Conservation (phyloP, 768 basidiomycete genomes). For the Auriscalpium orientale region DNA sequence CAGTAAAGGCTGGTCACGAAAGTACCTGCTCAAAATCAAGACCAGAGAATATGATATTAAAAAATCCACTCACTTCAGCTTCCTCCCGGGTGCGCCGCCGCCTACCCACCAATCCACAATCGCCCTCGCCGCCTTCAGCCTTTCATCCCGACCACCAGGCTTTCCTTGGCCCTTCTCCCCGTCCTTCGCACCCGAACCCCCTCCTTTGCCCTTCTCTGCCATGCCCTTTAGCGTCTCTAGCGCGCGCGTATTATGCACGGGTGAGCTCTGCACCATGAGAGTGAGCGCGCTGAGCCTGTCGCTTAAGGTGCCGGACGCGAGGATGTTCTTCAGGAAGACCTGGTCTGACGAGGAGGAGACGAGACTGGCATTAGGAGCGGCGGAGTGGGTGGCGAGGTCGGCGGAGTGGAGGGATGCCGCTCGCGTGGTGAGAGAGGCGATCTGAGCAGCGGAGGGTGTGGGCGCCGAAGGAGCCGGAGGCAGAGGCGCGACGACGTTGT, state of each 20-base stretch:
- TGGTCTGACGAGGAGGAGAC: constrained; percentile 58
- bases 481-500: constrained; percentile 36
- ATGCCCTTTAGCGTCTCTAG: constrained; percentile 68
- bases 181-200: constrained; percentile 34
- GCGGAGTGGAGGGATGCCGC: constrained; percentile 42
- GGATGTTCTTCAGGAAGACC: constrained; percentile 76
- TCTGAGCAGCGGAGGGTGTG: constrained; percentile 34
- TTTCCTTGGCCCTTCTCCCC: constrained; percentile 6
- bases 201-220: constrained; percentile 71
- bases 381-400: constrained; percentile 40
- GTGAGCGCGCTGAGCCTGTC: constrained; percentile 89
- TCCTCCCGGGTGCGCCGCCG: constrained; percentile 81
- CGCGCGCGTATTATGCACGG: constrained; percentile 77
- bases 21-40: constrained; percentile 50
- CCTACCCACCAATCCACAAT: constrained; percentile 98
- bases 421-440: constrained; percentile 37
- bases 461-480: constrained; percentile 22
- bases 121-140: constrained; percentile 82
- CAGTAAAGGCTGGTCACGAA: constrained; percentile 76
- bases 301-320: constrained; percentile 82
- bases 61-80: constrained; percentile 59
- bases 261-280: constrained; percentile 80
- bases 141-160: constrained; percentile 70
- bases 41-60: not conserved
- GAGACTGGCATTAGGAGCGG: constrained; percentile 34